These are phyloP conservation scores for Monotropa hypopitys DNA, from an alignment of 179 eudicot species.

Conservation along the genomic window DNA sequence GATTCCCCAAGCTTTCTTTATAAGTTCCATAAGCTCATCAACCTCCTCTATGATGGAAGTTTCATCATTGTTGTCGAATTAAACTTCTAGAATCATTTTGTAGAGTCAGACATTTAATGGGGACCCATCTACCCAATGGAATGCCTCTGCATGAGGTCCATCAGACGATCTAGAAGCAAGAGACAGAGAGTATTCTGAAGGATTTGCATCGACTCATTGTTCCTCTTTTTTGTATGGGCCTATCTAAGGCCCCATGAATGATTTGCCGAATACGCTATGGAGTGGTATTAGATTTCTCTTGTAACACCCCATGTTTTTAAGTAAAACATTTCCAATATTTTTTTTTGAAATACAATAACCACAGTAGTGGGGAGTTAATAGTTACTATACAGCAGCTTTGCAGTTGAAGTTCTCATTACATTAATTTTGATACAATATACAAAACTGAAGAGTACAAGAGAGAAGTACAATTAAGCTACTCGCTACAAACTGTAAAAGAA, in stretches of 20 bases:
- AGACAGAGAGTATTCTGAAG: slow-evolving; percentile 71
- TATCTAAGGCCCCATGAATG: slow-evolving; percentile 63
- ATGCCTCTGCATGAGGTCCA: slow-evolving; percentile 50
- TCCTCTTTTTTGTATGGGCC: slow-evolving; percentile 81
- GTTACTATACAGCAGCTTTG: no score
- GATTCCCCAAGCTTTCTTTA: slow-evolving; percentile 85
- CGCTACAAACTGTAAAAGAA: no score
- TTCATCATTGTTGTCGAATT: slow-evolving; percentile 69
- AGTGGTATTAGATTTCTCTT: no score
- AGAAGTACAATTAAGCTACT: no score
- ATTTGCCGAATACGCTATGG: slow-evolving; percentile 62
- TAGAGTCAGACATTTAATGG: slow-evolving; percentile 86
- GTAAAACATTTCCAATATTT: no score
- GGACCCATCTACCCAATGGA: slow-evolving; percentile 94
- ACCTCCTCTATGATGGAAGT: slow-evolving; percentile 72
- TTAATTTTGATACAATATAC: no score
- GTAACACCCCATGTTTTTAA: no score
- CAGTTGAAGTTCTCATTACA: no score
- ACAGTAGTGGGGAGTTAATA: no score
- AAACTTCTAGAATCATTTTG: slow-evolving; percentile 69
- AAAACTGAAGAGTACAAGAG: no score
- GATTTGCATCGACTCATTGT: slow-evolving; percentile 79
- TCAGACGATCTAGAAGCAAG: slow-evolving; percentile 71
- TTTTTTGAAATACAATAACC: no score
- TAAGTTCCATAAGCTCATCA: slow-evolving; percentile 88